Evolutionary conservation across 441 rosid genomes (phyloP), one percentile per base, ranked within the genome.

Genomic region (Eutrema salsugineum): DNA sequence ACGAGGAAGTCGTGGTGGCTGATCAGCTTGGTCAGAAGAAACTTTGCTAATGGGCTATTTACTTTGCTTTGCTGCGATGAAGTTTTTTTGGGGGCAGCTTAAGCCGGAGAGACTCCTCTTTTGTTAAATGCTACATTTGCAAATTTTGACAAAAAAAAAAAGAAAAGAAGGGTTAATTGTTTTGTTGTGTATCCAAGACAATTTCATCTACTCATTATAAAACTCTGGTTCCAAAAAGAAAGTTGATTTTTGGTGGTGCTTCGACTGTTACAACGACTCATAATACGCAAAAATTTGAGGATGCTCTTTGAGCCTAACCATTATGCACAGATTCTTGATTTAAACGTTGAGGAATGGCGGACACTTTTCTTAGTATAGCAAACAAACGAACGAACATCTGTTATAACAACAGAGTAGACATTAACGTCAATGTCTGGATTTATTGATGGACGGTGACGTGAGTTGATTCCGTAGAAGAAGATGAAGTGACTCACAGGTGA

Each of bases 1-100:
- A 83, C 1, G 86, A 84, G 59, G 97, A 85, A n/a, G 57, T 39
- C 5, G 15, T 50, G 63, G 19, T 70, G 35, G 57, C n/a, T 2
- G 66, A 76, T 55, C 61, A 63, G 67, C 57, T 63, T 57, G 57
- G 57, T 42, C 68, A 66, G 51, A 77, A 77, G 68, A 66, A 77
- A 73, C 80, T 77, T 36, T 77, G 77, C 60, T 71, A 16, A 54
- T 17, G 60, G 20, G 3, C 16, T 30, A 16, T 16, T 63, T 11
- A n/a, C 14, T 46, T 69, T 56, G 63, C 68, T 76, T 70, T 48
- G 71, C 76, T 76, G 79, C 79, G 40, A 44, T 63, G 42, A 40
- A 32, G 63, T 57, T 76, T 64, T 69, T 70, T 70, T 36, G 53
- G 66, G 66, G 51, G 76, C 55, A 76, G 79, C 71, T 57, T 76